These are phyloP conservation scores for Kodamaea kakaduensis DNA, from an alignment of 805 yeast genomes.

Conservation along the genomic window DNA sequence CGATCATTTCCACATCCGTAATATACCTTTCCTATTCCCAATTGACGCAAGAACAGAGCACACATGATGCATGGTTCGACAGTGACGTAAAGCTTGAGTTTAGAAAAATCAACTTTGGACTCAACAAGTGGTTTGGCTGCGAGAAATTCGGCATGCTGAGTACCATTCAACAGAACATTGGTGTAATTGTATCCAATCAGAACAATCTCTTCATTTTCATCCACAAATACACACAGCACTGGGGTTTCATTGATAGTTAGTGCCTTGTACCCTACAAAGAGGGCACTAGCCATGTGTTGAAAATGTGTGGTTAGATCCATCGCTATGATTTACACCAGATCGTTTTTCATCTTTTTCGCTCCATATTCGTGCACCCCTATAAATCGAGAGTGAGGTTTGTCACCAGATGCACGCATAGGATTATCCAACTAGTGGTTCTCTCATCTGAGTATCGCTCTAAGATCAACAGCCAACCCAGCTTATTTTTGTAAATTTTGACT, in stretches of 20 bases:
- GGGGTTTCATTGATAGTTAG: conserved; percentile 72
- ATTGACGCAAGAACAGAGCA: conserved; percentile 83
- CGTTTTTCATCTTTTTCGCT: too few relatives aligned
- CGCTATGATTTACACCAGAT: too few relatives aligned
- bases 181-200: conserved; percentile 85
- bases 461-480: too few relatives aligned
- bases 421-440: too few relatives aligned
- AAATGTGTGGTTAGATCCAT: conserved; percentile 20
- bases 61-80: conserved; percentile 99
- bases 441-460: too few relatives aligned
- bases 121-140: conserved; percentile 52
- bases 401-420: too few relatives aligned
- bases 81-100: conserved; percentile 78
- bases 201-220: conserved; percentile 45
- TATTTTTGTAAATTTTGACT: too few relatives aligned
- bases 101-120: conserved; percentile 32
- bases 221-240: conserved; percentile 67
- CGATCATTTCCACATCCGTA: conserved; percentile 95
- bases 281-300: conserved; percentile 48
- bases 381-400: too few relatives aligned
- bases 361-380: too few relatives aligned
- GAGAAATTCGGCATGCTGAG: conserved; percentile 87
- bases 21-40: conserved; percentile 66
- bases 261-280: conserved; percentile 60
- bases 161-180: conserved; percentile 78